Percentiles rank a stretch among this genome's conserved stretches.
These are phyloP conservation scores for Paramecium primaurelia DNA, from an alignment of 73 alveolate species.

Conservation along the genomic window DNA sequence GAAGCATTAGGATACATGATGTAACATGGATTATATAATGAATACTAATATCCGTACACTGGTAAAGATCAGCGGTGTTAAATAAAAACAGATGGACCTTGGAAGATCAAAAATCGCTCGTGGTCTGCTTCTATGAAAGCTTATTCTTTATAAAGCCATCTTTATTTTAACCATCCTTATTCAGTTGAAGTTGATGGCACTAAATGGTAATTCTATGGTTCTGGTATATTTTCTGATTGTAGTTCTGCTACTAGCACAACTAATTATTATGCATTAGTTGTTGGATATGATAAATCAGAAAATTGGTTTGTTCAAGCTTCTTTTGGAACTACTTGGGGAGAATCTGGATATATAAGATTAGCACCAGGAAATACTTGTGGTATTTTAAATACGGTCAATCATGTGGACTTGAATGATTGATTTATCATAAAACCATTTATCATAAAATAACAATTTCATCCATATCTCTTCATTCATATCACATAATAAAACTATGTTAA, in stretches of 20 bases:
- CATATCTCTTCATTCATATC: no score
- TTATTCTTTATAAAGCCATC: no score
- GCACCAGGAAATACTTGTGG: background rate
- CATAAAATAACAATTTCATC: no score
- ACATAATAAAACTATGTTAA: no score
- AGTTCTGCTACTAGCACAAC: background rate
- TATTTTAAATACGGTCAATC: no score
- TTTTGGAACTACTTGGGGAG: constrained; percentile 53
- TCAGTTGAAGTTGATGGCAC: constrained; percentile 59
- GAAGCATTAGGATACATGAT: constrained; percentile 64
- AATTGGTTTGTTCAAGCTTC: constrained; percentile 29
- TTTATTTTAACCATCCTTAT: no score
- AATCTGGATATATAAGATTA: constrained; percentile 32
- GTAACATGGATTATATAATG: background rate
- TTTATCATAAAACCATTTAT: no score
- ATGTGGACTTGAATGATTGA: no score
- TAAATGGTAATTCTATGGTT: constrained; percentile 67
- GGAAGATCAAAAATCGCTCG: constrained; percentile 77
- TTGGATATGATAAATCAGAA: constrained; percentile 65
- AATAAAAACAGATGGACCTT: constrained; percentile 48
- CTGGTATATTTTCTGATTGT: constrained; percentile 58
- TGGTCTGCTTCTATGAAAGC: no score
- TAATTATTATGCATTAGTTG: constrained; percentile 76
- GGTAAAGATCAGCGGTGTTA: constrained; percentile 62
- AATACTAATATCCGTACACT: constrained; percentile 1